A percentile compares a stretch with the other conserved stretches of the same genome.
phyloP scores from a whole-genome alignment of 2,329 filamentous ascomycete species.

The Aspergillus bombycis region DNA sequence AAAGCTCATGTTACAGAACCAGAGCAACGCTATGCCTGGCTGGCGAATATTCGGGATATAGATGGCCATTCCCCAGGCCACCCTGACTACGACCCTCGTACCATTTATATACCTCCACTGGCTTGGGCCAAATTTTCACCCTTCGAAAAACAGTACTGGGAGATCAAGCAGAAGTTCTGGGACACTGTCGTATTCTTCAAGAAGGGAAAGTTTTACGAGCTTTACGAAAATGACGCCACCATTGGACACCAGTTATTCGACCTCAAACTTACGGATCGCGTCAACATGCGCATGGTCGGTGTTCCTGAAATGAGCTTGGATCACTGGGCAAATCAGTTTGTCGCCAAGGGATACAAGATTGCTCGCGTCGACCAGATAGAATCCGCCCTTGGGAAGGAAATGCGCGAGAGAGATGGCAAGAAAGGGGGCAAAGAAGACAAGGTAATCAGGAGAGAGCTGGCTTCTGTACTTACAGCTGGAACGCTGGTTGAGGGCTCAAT shows the following conservation, averaged over 20 bases:
- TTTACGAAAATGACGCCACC: slow-evolving; percentile 97
- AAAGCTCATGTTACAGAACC: slow-evolving; percentile 83
- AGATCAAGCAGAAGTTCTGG: slow-evolving; percentile 97
- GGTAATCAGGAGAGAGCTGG: slow-evolving; percentile 86
- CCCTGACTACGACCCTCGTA: slow-evolving; percentile 87
- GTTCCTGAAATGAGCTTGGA: slow-evolving; percentile 95
- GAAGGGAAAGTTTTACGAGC: slow-evolving; percentile 98
- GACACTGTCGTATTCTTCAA: slow-evolving; percentile 99
- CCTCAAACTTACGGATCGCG: slow-evolving; percentile 93
- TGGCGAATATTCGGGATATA: slow-evolving; percentile 82
- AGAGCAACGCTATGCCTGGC: slow-evolving; percentile 85
- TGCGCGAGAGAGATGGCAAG: slow-evolving; percentile 80
- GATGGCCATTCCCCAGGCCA: slow-evolving; percentile 77
- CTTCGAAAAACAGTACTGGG: slow-evolving; percentile 99
- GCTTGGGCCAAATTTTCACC: slow-evolving; percentile 84
- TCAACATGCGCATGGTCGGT: slow-evolving; percentile 99
- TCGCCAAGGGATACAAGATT: slow-evolving; percentile 97
- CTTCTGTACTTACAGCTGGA: slow-evolving; percentile 86
- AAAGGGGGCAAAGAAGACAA: slow-evolving; percentile 74
- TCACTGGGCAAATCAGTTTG: slow-evolving; percentile 97
- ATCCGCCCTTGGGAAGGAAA: slow-evolving; percentile 92
- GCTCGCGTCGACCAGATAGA: slow-evolving; percentile 96
- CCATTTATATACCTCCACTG: slow-evolving; percentile 81
- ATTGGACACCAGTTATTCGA: slow-evolving; percentile 96
- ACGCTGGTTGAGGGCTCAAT: slow-evolving; percentile 95